Conservation (phyloP, 805 yeast genomes). For the Nakazawaea siamensis region DNA sequence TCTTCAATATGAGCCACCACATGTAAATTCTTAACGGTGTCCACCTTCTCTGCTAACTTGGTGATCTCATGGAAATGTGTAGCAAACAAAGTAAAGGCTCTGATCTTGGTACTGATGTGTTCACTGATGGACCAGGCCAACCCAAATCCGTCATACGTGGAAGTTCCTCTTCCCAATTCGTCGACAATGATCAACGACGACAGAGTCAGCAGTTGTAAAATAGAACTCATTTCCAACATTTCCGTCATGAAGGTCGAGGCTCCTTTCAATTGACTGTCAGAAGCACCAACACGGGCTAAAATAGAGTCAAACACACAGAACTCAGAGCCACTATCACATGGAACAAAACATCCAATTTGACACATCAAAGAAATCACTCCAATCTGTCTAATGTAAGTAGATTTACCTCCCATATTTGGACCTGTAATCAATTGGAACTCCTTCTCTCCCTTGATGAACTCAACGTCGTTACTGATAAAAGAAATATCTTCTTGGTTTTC, state of each 20-base stretch:
- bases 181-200: constrained; percentile 84
- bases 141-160: constrained; percentile 96
- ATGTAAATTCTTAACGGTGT: constrained; percentile 72
- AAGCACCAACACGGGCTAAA: constrained; percentile 96
- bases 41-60: constrained; percentile 53
- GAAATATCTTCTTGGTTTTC: constrained; percentile 86
- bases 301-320: constrained; percentile 84
- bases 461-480: constrained; percentile 91
- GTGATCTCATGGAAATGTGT: constrained; percentile 98
- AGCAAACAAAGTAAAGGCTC: constrained; percentile 84
- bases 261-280: constrained; percentile 95
- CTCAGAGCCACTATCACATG: constrained; percentile 66
- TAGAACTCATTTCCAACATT: constrained; percentile 89
- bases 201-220: constrained; percentile 67
- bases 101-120: constrained; percentile 60
- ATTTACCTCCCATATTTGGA: constrained; percentile 97
- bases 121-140: constrained; percentile 96
- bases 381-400: constrained; percentile 83
- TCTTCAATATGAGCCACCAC: constrained; percentile 86
- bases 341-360: constrained; percentile 86
- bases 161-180: constrained; percentile 93
- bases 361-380: constrained; percentile 85
- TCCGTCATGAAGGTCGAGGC: constrained; percentile 96
- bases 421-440: constrained; percentile 88
- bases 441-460: constrained; percentile 41